Evolutionary conservation across 2,329 filamentous ascomycete species (phyloP), one percentile per base, ranked within the genome.

Genomic region (Sclerotinia sclerotiorum): DNA sequence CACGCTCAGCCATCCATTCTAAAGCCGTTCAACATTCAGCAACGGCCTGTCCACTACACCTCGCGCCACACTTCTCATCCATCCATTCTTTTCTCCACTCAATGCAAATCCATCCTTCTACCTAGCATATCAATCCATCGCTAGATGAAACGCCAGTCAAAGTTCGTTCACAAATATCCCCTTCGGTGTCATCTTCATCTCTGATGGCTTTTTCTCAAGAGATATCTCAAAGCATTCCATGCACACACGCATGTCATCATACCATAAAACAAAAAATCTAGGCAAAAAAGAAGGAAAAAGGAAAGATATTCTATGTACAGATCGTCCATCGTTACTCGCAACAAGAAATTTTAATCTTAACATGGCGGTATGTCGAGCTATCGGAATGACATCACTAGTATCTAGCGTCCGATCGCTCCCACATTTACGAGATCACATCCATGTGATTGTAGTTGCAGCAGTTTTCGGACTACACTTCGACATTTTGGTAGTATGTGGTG

Each of bases 221-320:
- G n/a, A 64, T 29, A 21, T 51, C n/a, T 51, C 48, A 39, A 39
- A 67, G 39, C 32, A 32, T 67, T 52, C 24, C 32, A 39, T 61
- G 29, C 19, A 61, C 35, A 13, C 58, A 61, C 21, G 44, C 29
- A 61, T 61, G 35, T 61, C 58, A 35, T 56, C 46, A 39, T 61
- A 60, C 61, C 61, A 46, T 49, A 27, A 55, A 63, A 60, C n/a
- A 42, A 62, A 51, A 29, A 42, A 65, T 65, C 60, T 65, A 68
- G n/a, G 29, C 46, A 44, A 62, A 51, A 62, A 39, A 52, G 46
- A n/a, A 48, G 13, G 19, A 51, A 64, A 32, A 11, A 48, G 61
- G 61, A 68, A 69, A 62, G 10, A 21, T 62, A 35, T 62, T 51
- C 21, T 70, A 70, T 70, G 67, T 71, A 72, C 70, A 72, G 70